phyloP scores from a whole-genome alignment of 2,329 filamentous ascomycete species.

The Hymenoscyphus fructigenus region DNA sequence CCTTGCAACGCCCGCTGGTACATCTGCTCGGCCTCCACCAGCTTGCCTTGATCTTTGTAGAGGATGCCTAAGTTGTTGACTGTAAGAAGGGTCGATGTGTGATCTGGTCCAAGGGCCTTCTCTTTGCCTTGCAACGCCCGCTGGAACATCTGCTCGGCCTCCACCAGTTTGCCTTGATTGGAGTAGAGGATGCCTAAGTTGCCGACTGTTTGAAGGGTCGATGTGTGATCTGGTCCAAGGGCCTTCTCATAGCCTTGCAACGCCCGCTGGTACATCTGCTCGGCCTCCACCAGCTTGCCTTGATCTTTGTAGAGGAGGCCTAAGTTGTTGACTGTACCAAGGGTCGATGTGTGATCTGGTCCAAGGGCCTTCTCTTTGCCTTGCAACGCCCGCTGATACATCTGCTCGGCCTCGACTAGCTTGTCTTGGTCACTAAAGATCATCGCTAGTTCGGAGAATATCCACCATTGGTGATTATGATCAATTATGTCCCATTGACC shows the following conservation, averaged over 20 bases:
- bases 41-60: neutral
- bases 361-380: conserved; percentile 13
- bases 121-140: conserved; percentile 26
- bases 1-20: conserved; percentile 6
- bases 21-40: conserved; percentile 28
- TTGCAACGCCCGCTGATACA: conserved; percentile 21
- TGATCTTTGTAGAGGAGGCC: conserved; percentile 31
- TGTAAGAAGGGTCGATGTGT: neutral
- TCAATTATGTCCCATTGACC: neutral
- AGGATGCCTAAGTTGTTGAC: neutral
- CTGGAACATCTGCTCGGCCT: conserved; percentile 32
- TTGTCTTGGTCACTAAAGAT: conserved; percentile 27
- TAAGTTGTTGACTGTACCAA: conserved; percentile 24
- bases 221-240: conserved; percentile 7
- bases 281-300: conserved; percentile 26
- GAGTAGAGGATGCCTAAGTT: conserved; percentile 30
- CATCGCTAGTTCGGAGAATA: neutral
- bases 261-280: conserved; percentile 14
- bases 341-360: conserved; percentile 6
- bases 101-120: conserved; percentile 17
- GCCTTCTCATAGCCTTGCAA: conserved; percentile 20
- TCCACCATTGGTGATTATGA: neutral
- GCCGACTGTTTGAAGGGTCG: conserved; percentile 14
- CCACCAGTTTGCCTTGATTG: conserved; percentile 27
- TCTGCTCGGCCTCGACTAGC: conserved; percentile 22